Percentiles rank a stretch among this genome's conserved stretches.
Evolutionary conservation across 2,329 filamentous ascomycete species (phyloP).

Genomic region (Fusarium beomiforme): DNA sequence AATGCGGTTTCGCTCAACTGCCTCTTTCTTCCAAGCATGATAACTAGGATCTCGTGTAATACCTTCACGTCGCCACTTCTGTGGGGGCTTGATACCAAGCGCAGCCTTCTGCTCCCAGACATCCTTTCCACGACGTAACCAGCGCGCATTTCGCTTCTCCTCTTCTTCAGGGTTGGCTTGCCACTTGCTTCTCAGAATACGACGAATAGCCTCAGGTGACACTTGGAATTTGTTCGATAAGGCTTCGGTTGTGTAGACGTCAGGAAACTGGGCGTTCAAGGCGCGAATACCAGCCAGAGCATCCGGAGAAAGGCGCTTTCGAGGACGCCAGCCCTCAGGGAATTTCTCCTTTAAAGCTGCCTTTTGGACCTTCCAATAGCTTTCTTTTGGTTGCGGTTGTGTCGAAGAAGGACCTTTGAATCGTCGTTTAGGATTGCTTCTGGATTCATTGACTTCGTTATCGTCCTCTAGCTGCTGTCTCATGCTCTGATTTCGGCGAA

Average conservation of each 20-base stretch:
- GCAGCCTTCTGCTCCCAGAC: constrained; percentile 70
- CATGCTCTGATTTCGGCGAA: not conserved
- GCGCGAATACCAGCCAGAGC: constrained; percentile 89
- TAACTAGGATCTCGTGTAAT: constrained; percentile 57
- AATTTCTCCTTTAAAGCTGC: constrained; percentile 80
- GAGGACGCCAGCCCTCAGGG: constrained; percentile 80
- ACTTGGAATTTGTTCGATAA: constrained; percentile 84
- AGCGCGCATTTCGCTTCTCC: constrained; percentile 65
- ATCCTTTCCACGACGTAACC: constrained; percentile 68
- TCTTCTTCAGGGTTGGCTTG: constrained; percentile 68
- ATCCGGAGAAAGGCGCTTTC: constrained; percentile 90
- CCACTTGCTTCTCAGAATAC: constrained; percentile 87
- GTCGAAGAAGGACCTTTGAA: constrained; percentile 24
- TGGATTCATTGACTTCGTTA: not conserved
- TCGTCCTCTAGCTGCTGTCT: not conserved
- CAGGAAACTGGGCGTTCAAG: constrained; percentile 80
- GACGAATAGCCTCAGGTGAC: constrained; percentile 85
- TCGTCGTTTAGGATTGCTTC: not conserved
- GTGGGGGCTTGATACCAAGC: constrained; percentile 69
- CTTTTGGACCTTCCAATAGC: constrained; percentile 82
- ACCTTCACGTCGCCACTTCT: constrained; percentile 67
- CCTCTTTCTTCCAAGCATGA: constrained; percentile 49
- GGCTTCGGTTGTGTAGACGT: constrained; percentile 77
- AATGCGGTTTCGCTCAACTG: constrained; percentile 43
- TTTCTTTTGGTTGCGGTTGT: constrained; percentile 44